Evolutionary conservation across 2,329 filamentous ascomycete genomes (phyloP), one percentile per base, ranked within the genome.

Genomic region (Xylaria sp.): DNA sequence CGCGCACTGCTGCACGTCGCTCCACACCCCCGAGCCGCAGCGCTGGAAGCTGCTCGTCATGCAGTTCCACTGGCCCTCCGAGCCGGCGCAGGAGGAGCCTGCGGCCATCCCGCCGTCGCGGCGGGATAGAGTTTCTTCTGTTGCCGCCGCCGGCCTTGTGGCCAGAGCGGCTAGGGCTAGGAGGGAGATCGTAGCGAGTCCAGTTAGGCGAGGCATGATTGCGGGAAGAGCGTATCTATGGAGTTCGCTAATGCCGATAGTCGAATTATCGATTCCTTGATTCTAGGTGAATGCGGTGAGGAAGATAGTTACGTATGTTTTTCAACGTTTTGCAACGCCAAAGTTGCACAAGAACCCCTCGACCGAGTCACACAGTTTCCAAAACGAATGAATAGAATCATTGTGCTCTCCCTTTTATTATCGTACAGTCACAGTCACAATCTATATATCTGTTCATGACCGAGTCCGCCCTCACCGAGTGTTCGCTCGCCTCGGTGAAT

Each of bases 1-100:
- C 0, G 85, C 80, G 66, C 81, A 81, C 45, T 80, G 67, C 76
- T 85, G 79, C n/a, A 80, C 79, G 0, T 68, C 76, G 60, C 69
- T 84, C 85, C 85, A 87, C 11, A 66, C 74, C 1, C 85, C 84
- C 9, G 78, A 75, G 2, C 82, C 83, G 72, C 85, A 87, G 32
- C 85, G 81, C 76, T 87, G 85, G 78, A 83, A 87, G 39, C 78
- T 79, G 21, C 71, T 77, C 0, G 78, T 80, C 78, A 87, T 82
- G 78, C 85, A 87, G 76, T 86, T 85, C 85, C 85, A 87, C 69
- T 82, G 81, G n/a, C 85, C 85, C 67, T 87, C 85, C 12, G 78
- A 73, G 9, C 73, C 76, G 11, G 77, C 75, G 75, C 85, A 87
- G 4, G 75, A 71, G 1, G 81, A 76, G 21, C 83, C 83, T 3